Conservation (phyloP, 495 filamentous ascomycete genomes). For the Astrothelium macrocarpum region DNA sequence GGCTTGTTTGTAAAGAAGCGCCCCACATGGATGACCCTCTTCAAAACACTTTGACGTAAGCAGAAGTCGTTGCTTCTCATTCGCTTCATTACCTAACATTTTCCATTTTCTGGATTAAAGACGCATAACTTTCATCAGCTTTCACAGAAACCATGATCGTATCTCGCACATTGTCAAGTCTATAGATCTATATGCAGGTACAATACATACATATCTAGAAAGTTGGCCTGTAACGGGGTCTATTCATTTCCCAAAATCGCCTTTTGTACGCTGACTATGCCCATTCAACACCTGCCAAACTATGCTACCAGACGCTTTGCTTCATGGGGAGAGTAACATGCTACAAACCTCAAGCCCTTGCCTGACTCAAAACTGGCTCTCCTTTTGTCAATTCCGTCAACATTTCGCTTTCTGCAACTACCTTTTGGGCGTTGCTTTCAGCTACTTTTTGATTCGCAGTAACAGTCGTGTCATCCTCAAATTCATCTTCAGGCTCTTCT, state of each 20-base stretch:
- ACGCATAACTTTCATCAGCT: too few species aligned
- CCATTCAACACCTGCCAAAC: too few species aligned
- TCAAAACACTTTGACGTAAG: slow-evolving; percentile 1
- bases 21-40: not conserved
- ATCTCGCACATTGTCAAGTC: not conserved
- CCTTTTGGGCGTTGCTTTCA: not conserved
- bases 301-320: too few species aligned
- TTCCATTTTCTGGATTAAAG: not conserved
- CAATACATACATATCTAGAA: too few species aligned
- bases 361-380: not conserved
- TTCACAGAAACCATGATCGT: too few species aligned
- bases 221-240: too few species aligned
- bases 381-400: slow-evolving; percentile 4
- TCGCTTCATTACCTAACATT: not conserved
- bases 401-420: not conserved
- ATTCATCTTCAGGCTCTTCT: not conserved
- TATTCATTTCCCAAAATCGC: too few species aligned
- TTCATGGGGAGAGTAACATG: not conserved
- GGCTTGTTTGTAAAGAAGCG: not conserved
- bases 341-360: not conserved
- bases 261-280: too few species aligned
- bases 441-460: not conserved
- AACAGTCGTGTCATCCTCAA: not conserved
- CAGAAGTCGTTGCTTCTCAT: not conserved
- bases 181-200: not conserved